A percentile compares a stretch with the other conserved stretches of the same genome.
These are phyloP conservation scores for Phialophora tarda DNA, from an alignment of 2,329 filamentous ascomycete species.

Conservation along the genomic window DNA sequence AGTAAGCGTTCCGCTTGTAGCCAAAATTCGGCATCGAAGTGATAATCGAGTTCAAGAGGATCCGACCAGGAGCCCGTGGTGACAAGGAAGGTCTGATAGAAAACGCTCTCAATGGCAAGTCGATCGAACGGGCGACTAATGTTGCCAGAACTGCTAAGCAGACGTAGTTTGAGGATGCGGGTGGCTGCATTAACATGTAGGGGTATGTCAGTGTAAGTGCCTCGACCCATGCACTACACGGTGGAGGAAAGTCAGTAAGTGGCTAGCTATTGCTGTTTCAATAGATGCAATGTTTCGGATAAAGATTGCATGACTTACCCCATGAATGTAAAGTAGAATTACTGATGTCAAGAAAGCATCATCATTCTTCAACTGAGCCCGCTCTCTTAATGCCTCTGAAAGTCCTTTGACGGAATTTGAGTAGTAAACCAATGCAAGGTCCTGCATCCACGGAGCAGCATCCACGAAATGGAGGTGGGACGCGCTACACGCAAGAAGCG, in stretches of 20 bases:
- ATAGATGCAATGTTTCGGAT: too few species aligned
- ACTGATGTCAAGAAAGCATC: constrained; percentile 28
- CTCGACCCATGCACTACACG: constrained; percentile 29
- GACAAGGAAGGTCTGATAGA: constrained; percentile 31
- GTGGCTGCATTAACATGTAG: constrained; percentile 31
- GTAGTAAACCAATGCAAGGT: constrained; percentile 30
- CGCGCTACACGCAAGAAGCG: constrained; percentile 28
- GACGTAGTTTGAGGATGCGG: constrained; percentile 24
- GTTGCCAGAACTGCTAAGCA: constrained; percentile 10
- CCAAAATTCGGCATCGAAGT: constrained; percentile 32
- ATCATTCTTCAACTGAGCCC: constrained; percentile 22
- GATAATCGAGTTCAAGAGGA: constrained; percentile 17
- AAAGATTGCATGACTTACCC: constrained; percentile 19
- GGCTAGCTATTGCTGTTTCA: too few species aligned
- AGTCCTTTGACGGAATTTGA: constrained; percentile 25
- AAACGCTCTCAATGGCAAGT: constrained; percentile 28
- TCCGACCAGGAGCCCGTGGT: constrained; percentile 29
- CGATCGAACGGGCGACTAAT: constrained; percentile 30
- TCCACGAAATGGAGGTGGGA: constrained; percentile 30
- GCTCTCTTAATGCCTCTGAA: constrained; percentile 20
- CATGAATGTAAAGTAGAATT: constrained; percentile 32
- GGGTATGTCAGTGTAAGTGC: constrained; percentile 30
- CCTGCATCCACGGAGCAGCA: constrained; percentile 27
- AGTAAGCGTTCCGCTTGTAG: constrained; percentile 27
- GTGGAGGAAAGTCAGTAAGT: neutral